phyloP scores from a whole-genome alignment of 192 early-diverging fungal genomes.

The Kappamyces sp. region DNA sequence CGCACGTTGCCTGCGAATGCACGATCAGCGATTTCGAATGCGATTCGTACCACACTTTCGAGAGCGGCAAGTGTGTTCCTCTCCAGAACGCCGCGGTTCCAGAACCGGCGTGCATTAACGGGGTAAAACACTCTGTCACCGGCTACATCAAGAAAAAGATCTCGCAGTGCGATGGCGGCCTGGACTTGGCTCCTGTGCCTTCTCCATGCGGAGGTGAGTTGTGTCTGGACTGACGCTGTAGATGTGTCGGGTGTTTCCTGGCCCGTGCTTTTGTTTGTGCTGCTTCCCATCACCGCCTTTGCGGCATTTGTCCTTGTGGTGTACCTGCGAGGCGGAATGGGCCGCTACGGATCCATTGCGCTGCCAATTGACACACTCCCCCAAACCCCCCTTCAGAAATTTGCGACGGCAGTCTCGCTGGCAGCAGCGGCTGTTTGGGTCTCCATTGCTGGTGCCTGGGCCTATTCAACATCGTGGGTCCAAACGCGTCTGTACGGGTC shows the following conservation, averaged over 20 bases:
- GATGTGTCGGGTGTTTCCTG: conserved; percentile 2
- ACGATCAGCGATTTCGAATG: conserved; percentile 46
- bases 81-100: conserved; percentile 56
- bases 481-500: conserved; percentile 8
- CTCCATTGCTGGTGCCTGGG: too few species aligned
- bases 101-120: conserved; percentile 49
- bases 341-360: conserved; percentile 8
- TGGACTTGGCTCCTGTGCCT: conserved; percentile 40
- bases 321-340: conserved; percentile 12
- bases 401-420: not conserved
- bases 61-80: conserved; percentile 17
- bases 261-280: conserved; percentile 7
- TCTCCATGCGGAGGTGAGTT: not conserved
- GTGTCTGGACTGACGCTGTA: too few species aligned
- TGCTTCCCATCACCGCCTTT: conserved; percentile 1
- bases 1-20: conserved; percentile 30
- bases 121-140: conserved; percentile 44
- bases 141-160: conserved; percentile 67
- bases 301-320: not conserved
- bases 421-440: not conserved
- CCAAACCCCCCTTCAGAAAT: not conserved
- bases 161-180: conserved; percentile 59
- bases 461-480: too few species aligned
- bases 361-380: conserved; percentile 6
- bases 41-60: conserved; percentile 18